phyloP scores from a whole-genome alignment of 768 basidiomycete genomes.

The Phanerochaete sordida region DNA sequence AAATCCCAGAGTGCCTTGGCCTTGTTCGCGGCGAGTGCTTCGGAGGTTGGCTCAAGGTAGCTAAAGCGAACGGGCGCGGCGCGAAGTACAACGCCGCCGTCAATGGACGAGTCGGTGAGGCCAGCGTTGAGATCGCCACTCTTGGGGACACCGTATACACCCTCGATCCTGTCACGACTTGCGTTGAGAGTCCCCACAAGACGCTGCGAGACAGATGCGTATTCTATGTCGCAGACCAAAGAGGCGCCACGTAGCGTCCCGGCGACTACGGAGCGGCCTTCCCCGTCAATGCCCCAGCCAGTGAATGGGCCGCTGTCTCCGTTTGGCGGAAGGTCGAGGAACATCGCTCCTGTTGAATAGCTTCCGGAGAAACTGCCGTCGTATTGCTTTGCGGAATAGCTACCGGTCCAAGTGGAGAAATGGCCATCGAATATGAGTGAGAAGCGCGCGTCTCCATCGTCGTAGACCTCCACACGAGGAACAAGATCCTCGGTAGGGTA shows the following conservation, averaged over 20 bases:
- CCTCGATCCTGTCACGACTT: background rate
- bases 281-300: background rate
- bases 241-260: background rate
- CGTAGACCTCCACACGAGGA: background rate
- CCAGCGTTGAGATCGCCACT: background rate
- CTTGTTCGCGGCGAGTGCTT: background rate
- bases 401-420: background rate
- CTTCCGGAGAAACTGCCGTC: background rate
- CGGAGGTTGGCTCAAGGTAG: background rate
- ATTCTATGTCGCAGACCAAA: background rate
- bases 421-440: background rate
- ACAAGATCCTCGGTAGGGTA: background rate
- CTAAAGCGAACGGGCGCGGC: background rate
- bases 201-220: background rate
- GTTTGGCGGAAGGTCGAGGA: background rate
- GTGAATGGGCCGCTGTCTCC: background rate
- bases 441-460: background rate
- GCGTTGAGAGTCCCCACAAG: background rate
- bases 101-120: background rate
- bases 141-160: background rate
- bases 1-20: background rate
- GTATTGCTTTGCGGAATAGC: background rate
- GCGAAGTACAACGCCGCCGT: background rate
- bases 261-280: background rate
- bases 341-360: background rate